Conservation (phyloP, 2,329 filamentous ascomycete genomes). For the Kalmusia sp. region DNA sequence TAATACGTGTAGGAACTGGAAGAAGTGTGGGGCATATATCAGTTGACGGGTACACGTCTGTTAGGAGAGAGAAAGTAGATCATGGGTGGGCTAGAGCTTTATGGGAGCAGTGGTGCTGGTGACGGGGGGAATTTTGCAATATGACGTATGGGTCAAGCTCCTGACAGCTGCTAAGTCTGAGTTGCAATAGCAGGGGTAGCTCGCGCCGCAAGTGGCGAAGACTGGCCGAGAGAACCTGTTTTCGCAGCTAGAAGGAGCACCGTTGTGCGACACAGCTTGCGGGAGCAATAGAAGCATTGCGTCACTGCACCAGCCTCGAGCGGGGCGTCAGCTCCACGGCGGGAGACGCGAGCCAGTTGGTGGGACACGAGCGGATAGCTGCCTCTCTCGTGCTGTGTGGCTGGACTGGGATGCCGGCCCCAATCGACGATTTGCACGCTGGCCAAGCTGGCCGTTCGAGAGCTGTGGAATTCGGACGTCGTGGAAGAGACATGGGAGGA, state of each 20-base stretch:
- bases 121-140: constrained; percentile 22
- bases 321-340: constrained; percentile 41
- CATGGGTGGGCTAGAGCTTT: constrained; percentile 34
- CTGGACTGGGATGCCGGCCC: constrained; percentile 28
- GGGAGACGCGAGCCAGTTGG: constrained; percentile 30
- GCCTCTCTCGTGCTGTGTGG: constrained; percentile 33
- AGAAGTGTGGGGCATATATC: constrained; percentile 58
- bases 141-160: constrained; percentile 43
- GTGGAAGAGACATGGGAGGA: not conserved
- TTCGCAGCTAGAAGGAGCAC: constrained; percentile 30
- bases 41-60: constrained; percentile 45
- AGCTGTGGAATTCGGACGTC: constrained; percentile 1
- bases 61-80: constrained; percentile 25
- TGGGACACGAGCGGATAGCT: constrained; percentile 35
- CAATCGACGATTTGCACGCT: constrained; percentile 41
- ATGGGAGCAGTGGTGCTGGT: constrained; percentile 32
- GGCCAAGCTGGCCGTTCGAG: constrained; percentile 29
- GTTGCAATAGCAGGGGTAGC: constrained; percentile 37
- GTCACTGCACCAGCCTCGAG: constrained; percentile 42
- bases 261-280: constrained; percentile 34
- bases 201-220: constrained; percentile 38
- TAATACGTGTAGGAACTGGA: constrained; percentile 59
- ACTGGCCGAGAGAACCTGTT: constrained; percentile 44
- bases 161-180: constrained; percentile 20
- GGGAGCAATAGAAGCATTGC: constrained; percentile 40